Conservation (phyloP, 2,329 filamentous ascomycete genomes). For the Pseudogymnoascus sp. region DNA sequence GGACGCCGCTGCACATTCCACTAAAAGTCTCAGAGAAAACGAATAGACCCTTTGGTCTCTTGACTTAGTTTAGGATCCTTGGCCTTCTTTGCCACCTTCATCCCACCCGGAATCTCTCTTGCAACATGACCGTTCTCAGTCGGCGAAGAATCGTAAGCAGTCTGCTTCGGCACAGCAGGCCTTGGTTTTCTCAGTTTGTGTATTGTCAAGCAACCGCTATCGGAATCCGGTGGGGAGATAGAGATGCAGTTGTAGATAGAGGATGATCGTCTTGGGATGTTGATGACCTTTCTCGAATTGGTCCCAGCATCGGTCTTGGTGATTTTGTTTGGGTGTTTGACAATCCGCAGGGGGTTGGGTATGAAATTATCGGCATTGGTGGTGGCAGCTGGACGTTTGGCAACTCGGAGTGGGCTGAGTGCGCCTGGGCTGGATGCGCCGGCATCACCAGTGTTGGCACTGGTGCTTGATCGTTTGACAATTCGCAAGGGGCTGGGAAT, state of each 20-base stretch:
- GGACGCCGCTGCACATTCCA: neutral
- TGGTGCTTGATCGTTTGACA: neutral
- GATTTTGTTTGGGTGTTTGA: neutral
- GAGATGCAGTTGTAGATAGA: neutral
- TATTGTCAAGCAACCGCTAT: neutral
- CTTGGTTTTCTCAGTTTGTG: neutral
- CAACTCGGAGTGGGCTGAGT: neutral
- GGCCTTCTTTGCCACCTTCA: neutral
- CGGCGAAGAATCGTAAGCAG: neutral
- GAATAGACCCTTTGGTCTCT: neutral
- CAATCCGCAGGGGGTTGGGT: neutral
- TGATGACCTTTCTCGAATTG: conserved; percentile 4
- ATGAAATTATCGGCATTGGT: neutral
- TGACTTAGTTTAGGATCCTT: neutral
- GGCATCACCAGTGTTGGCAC: neutral
- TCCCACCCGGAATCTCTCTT: neutral
- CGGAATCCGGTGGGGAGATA: neutral
- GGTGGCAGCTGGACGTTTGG: neutral
- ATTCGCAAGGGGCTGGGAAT: conserved; percentile 8
- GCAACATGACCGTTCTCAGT: neutral
- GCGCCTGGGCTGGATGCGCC: neutral
- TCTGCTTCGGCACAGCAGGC: neutral
- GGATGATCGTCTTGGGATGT: conserved; percentile 2
- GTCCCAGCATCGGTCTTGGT: neutral
- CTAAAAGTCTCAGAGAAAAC: neutral